These are phyloP conservation scores for Letharia columbiana DNA, from an alignment of 495 filamentous ascomycete genomes.

Conservation along the genomic window DNA sequence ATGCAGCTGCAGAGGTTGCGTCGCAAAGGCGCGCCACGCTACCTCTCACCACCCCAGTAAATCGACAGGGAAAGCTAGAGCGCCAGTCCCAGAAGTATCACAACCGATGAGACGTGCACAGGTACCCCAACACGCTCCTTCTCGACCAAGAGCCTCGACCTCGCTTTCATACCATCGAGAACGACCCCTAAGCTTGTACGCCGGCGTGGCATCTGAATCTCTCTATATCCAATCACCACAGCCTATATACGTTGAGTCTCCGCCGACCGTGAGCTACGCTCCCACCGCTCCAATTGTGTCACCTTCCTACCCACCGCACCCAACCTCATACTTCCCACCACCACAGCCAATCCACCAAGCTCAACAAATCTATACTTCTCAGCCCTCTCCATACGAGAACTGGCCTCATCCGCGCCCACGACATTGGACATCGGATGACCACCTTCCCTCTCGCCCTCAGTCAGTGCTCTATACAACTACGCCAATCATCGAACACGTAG, in stretches of 20 bases:
- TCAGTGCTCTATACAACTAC: constrained; percentile 17
- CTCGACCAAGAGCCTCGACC: constrained; percentile 13
- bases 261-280: constrained; percentile 14
- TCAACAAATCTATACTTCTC: constrained; percentile 12
- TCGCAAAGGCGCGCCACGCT: constrained; percentile 12
- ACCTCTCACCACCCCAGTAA: constrained; percentile 6
- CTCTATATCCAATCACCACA: constrained; percentile 11
- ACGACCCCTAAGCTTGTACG: constrained; percentile 37
- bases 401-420: constrained; percentile 24
- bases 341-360: constrained; percentile 14
- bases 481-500: constrained; percentile 22
- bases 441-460: constrained; percentile 14
- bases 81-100: constrained; percentile 6
- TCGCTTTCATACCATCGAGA: constrained; percentile 16
- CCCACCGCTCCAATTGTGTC: constrained; percentile 13
- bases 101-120: constrained; percentile 13
- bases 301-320: constrained; percentile 26
- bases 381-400: constrained; percentile 25
- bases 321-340: constrained; percentile 28
- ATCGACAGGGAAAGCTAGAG: constrained; percentile 5
- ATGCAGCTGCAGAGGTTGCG: constrained; percentile 14
- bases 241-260: constrained; percentile 8
- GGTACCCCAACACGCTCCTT: constrained; percentile 14
- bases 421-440: constrained; percentile 20
- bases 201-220: constrained; percentile 36